phyloP scores from a whole-genome alignment of 2,329 filamentous ascomycete genomes.

The Xylariaceae sp. region DNA sequence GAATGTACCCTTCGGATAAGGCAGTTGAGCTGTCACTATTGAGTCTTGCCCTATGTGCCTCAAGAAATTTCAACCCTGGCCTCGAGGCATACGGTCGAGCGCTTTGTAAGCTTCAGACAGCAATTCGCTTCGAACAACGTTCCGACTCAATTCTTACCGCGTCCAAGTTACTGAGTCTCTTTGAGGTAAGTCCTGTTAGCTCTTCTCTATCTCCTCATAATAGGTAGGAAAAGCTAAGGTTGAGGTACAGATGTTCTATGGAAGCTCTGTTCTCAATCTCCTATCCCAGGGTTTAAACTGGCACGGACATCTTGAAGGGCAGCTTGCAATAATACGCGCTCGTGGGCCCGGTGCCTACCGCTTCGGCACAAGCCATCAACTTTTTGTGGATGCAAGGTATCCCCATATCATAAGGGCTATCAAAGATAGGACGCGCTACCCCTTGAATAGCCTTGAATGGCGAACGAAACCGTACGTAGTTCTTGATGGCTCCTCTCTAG shows the following conservation, averaged over 20 bases:
- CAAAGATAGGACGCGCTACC: conserved; percentile 19
- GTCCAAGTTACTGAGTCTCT: conserved; percentile 16
- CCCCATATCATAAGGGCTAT: conserved; percentile 13
- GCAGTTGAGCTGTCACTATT: conserved; percentile 11
- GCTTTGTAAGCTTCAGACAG: conserved; percentile 7
- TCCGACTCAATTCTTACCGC: conserved; percentile 11
- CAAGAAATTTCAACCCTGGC: conserved; percentile 9
- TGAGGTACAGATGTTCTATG: conserved; percentile 12
- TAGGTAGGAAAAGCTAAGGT: background rate
- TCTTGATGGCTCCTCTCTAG: too few relatives aligned
- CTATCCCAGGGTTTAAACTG: conserved; percentile 13
- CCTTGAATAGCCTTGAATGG: conserved; percentile 30
- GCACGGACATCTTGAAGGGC: conserved; percentile 13
- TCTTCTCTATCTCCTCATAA: background rate
- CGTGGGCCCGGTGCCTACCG: conserved; percentile 14
- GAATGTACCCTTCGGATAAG: conserved; percentile 10
- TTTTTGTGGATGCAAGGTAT: conserved; percentile 15
- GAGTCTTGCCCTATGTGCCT: conserved; percentile 14
- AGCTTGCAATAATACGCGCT: conserved; percentile 12
- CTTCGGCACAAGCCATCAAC: conserved; percentile 11
- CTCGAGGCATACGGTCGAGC: conserved; percentile 12
- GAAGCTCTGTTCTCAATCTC: conserved; percentile 3
- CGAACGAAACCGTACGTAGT: too few relatives aligned
- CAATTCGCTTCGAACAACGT: background rate
- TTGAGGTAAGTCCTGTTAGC: conserved; percentile 17